Percentiles rank a stretch among this genome's conserved stretches.
Conservation (phyloP, 2,329 filamentous ascomycete genomes). For the Aspergillus udagawae region DNA sequence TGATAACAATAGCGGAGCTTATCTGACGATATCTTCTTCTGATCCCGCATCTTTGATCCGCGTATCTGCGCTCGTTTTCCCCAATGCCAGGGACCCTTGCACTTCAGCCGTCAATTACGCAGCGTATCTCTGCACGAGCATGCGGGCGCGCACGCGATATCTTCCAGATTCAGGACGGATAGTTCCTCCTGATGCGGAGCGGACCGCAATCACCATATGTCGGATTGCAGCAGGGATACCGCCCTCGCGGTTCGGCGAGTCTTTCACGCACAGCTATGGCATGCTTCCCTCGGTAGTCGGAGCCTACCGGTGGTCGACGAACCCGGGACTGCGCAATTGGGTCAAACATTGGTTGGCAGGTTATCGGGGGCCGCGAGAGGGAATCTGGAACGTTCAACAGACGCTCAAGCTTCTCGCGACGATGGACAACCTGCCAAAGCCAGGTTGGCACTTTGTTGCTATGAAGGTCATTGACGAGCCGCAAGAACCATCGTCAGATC, state of each 20-base stretch:
- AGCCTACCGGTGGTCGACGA: constrained; percentile 10
- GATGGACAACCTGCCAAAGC: constrained; percentile 3
- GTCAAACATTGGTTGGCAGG: constrained; percentile 6
- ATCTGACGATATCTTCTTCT: constrained; percentile 6
- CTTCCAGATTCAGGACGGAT: constrained; percentile 1
- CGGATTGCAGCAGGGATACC: constrained; percentile 8
- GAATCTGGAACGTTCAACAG: constrained; percentile 9
- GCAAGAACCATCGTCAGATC: neutral
- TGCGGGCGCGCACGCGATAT: constrained; percentile 11
- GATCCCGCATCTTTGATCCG: neutral
- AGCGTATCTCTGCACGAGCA: constrained; percentile 9
- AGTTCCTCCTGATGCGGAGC: constrained; percentile 7
- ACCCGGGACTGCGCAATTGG: constrained; percentile 8
- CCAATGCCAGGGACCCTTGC: constrained; percentile 8
- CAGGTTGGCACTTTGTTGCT: neutral
- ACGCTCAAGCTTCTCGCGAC: constrained; percentile 3
- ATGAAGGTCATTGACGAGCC: constrained; percentile 3
- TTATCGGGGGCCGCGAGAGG: constrained; percentile 3
- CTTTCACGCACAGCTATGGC: constrained; percentile 10
- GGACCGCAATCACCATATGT: constrained; percentile 9
- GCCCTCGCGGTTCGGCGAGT: constrained; percentile 6
- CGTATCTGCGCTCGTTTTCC: constrained; percentile 7
- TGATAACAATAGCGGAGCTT: constrained; percentile 1
- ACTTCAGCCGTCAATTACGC: constrained; percentile 10
- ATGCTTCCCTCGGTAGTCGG: constrained; percentile 12